Base-by-base conservation (phyloP, 345 rosid genomes). In the Lepidium didymum region DNA sequence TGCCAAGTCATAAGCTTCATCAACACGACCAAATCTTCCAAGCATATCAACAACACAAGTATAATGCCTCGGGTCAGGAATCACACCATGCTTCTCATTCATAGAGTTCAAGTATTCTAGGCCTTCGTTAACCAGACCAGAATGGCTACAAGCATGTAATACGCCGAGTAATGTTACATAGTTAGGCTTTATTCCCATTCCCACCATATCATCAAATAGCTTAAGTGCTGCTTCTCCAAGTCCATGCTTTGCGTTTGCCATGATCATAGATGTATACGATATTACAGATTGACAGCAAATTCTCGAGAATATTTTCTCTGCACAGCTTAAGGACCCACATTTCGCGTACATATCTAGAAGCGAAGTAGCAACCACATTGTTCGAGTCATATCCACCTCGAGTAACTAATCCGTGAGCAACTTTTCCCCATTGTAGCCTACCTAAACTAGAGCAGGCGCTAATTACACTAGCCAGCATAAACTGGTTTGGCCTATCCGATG, bases 281-380 rank as follows among this genome's bases (percentile, higher is more conserved):
- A 91, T 77, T 10, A 91, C 89, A 57, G 82, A 85, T 54, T 85
- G 94, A 44, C 64, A 59, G 1, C 52, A 29, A 52, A 87, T 79
- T 44, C 82, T 79, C 75, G 53, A 42, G 56, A 91, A 91, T 35
- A 84, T 82, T 63, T 77, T 82, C 21, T 80, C 78, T 0, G 90
- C 86, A 67, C 86, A 87, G 64, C 51, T 40, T 49, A 89, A 67
- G 38, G 78, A 67, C 14, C 96, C 96, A 13, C 96, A 84, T 69
- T 91, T 91, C 4, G 87, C 81, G 57, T 91, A 91, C 97, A 89
- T 89, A 78, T 91, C 97, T 5, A 91, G 80, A 56, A 91, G 81
- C 15, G 96, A 79, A 12, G 79, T 77, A 5, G 86, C 84, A 64
- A 91, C 82, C 15, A 91, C 90, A 16, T 64, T 80, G 60, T 84